Base-by-base conservation (phyloP, 1,284 basidiomycete species). In the Cutaneotrichosporon sp. region DNA sequence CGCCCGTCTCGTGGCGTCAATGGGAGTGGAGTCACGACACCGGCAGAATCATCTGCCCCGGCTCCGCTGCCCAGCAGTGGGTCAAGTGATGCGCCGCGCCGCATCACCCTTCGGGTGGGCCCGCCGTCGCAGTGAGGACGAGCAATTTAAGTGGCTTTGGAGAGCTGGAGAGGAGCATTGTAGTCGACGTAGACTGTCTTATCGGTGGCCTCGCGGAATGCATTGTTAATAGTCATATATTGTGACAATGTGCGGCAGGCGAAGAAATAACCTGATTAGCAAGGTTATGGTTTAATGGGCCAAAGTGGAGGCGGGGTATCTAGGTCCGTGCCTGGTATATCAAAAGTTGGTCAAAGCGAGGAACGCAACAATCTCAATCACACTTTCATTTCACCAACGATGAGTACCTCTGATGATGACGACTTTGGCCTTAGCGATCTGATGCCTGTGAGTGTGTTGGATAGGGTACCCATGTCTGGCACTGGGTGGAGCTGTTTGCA, bases 371-470 rank as follows among this genome's bases (percentile, higher is more conserved):
- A 10, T 11, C 22, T 52, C 51, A 34, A 31, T n/a, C 13, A 56
- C 42, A 46, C 42, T n/a, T 5, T 18, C 60, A 38, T n/a, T 5
- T 18, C 60, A 38, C 52, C 57, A 40, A 62, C 51, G n/a, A 62
- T 60, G 57, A 62, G 50, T 56, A 51, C 52, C 4, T 63, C 62
- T n/a, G 73, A 74, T 32, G 79, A 81, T 26, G 76, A 74, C 5
- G 78, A 72, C 16, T 62, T 80, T 30, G 77, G 75, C 4, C 72
- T 82, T 9, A 78, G 77, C 46, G 76, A 76, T 60, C 72, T 82
- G 22, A 74, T 82, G 61, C 77, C 79, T 2, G 81, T 80, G 58
- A 58, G 79, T 71, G 36, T 49, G 7, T 10, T 30, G 40, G 8
- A 38, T 34, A 9, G n/a, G 18, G 36, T 26, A 26, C 34, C 5